Evolutionary conservation across 2,329 filamentous ascomycete species (phyloP), one percentile per base, ranked within the genome.

Genomic region (Escovopsis weberi): DNA sequence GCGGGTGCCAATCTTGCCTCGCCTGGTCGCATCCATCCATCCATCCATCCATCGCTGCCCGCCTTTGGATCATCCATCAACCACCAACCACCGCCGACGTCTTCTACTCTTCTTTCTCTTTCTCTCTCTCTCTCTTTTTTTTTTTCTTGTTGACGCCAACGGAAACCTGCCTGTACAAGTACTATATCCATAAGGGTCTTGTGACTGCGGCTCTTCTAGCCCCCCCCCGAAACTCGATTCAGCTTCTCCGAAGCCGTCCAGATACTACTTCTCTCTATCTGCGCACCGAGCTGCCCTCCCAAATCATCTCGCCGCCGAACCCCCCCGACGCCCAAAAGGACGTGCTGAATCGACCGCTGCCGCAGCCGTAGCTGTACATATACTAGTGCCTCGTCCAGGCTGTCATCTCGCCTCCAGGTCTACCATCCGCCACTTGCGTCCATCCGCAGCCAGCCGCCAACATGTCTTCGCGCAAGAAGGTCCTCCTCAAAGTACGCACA

Each of bases 401-500:
- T 28, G 6, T 28, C 26, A 9, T 28, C 26, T 9, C 26, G 26
- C 26, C 26, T 9, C 26, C 38, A 26, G 12, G 38, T 33, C 33
- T 34, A 26, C 28, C 44, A 15, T 9, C 15, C 28, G 12, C 26
- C 26, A n/a, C 9, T 28, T 5, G 6, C 26, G 26, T 28, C 26
- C 26, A 28, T 6, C 26, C 26, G 26, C 26, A 50, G 45, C 42
- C 48, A n/a, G 45, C 47, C 45, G 47, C 54, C 63, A 68, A 55
- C 58, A 87, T 87, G 82, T 72, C 82, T 60, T 82, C 82, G 56
- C 74, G 81, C 63, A 91, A 89, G 82, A 91, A 91, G 80, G 84
- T 89, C 53, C 75, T 91, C 51, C 71, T 91, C 62, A 91, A 91
- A 82, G 85, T 89, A 70, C 52, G 59, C 50, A 37, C 4, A 19